Base-by-base conservation (phyloP, 192 early-diverging fungal genomes). In the Geranomyces variabilis region DNA sequence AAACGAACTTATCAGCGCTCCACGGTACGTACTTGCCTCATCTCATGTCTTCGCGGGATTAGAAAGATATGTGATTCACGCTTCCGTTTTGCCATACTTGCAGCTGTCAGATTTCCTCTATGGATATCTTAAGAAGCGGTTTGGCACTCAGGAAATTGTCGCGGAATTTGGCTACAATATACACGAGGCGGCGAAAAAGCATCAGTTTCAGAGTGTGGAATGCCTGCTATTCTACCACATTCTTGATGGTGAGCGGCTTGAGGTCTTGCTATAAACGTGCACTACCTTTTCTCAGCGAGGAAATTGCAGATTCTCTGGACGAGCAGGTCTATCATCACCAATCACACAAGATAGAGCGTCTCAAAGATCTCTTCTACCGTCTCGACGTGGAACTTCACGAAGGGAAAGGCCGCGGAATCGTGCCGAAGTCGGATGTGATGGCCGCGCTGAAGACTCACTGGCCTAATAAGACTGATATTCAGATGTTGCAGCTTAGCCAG, bases 81-180 rank as follows among this genome's bases (percentile, higher is more conserved):
- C 19, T 55, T 15, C 26, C 26, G 26, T 55, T 28, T 47, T 19
- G 46, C 46, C 46, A 47, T 28, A n/a, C 51, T 55, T n/a, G n/a
- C 14, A 76, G 63, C 73, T 88, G 45, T 24, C 66, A n/a, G 85
- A 88, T 15, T 88, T 87, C 63, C 41, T 87, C 0, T 85, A 80
- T 63, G 46, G 79, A 55, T 88, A 82, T 51, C 72, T 88, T 29
- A 87, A 87, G 34, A 87, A 87, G 51, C 67, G 81, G n/a, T 88
- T 88, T 73, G 81, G 83, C 0, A 63, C 79, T 19, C 84, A 88
- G 55, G 81, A 81, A 13, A 68, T 70, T 19, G 69, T 88, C 13
- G 80, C 79, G n/a, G 86, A 88, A 59, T 88, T 88, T 88, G 85
- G 83, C 14, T 86, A 84, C 63, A 88, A 88, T 60, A 58, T 88